Base-by-base conservation (phyloP, 768 basidiomycete species). In the Ramaria sp. region DNA sequence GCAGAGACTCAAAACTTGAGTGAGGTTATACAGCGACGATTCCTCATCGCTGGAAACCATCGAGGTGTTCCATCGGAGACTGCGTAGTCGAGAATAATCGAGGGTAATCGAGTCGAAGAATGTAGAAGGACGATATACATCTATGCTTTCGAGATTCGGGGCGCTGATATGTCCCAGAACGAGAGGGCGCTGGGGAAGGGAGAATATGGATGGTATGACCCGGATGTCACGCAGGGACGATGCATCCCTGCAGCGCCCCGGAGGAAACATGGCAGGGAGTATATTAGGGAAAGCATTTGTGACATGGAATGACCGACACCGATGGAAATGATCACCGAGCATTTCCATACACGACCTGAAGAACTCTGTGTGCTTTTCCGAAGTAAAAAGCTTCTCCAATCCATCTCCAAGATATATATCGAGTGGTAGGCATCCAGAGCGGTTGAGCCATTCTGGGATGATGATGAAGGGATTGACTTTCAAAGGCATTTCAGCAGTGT, bases 21-120 rank as follows among this genome's bases (percentile, higher is more conserved):
- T 22, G n/a, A 55, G 28, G 16, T 12, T 42, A 4, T 34, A 13
- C 24, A 37, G 16, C n/a, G 53, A 36, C 15, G 36, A 25, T 24
- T 28, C 51, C 2, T 15, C 16, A 20, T 55, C 25, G 10, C 34
- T 34, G 27, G n/a, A 39, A 15, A 16, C 9, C 43, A 28, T 30
- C 20, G 25, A 55, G 5, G 53, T 34, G 45, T 55, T 34, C 53
- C 53, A 55, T 8, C 45, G 42, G 28, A 55, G 36, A 48, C 24
- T 22, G 8, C 53, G 53, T 30, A 55, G 53, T 5, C 24, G 43
- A 30, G 43, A 45, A 15, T 47, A 48, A 30, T 55, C 53, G 16
- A 55, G 27, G 28, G 24, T n/a, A 5, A 55, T 34, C 5, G 48
- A 50, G 18, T 50, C 30, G 30, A 50, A 32, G 24, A 50, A 34